These are phyloP conservation scores for Candida saitoana DNA, from an alignment of 805 yeast genomes.

Conservation along the genomic window DNA sequence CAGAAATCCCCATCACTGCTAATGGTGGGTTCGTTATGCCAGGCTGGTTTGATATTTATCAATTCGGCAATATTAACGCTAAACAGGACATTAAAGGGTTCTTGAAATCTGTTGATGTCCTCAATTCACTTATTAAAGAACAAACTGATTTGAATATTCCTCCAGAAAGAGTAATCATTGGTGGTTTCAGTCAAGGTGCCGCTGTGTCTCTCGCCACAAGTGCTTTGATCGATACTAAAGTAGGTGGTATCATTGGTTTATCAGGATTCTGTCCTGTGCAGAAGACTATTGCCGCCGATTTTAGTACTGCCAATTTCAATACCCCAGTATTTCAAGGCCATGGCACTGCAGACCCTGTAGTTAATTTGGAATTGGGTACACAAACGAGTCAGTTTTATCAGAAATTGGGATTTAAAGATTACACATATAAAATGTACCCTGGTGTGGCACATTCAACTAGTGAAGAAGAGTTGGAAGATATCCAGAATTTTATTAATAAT, in stretches of 20 bases:
- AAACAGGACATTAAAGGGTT: slow-evolving; percentile 54
- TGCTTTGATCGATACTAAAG: slow-evolving; percentile 49
- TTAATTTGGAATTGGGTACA: slow-evolving; percentile 40
- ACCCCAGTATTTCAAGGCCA: slow-evolving; percentile 89
- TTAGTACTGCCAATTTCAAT: slow-evolving; percentile 41
- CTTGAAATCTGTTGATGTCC: slow-evolving; percentile 42
- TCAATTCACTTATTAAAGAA: slow-evolving; percentile 47
- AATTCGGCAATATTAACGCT: slow-evolving; percentile 46
- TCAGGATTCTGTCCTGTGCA: slow-evolving; percentile 66
- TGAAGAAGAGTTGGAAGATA: slow-evolving; percentile 61
- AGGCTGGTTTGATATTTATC: slow-evolving; percentile 80
- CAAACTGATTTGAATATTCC: slow-evolving; percentile 53
- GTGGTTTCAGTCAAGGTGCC: slow-evolving; percentile 96
- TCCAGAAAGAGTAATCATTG: slow-evolving; percentile 71
- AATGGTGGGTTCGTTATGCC: slow-evolving; percentile 69
- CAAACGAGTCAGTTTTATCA: slow-evolving; percentile 43
- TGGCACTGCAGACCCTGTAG: slow-evolving; percentile 73
- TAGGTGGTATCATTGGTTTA: slow-evolving; percentile 74
- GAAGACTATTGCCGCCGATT: neutral
- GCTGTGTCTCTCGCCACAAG: slow-evolving; percentile 67
- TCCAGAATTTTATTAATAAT: slow-evolving; percentile 31
- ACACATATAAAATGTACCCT: slow-evolving; percentile 48
- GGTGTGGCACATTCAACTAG: slow-evolving; percentile 68
- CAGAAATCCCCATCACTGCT: slow-evolving; percentile 61
- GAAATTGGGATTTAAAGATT: slow-evolving; percentile 40